Evolutionary conservation across 352 stramenopile genomes (phyloP).

Genomic region (Phytophthora colocasiae): DNA sequence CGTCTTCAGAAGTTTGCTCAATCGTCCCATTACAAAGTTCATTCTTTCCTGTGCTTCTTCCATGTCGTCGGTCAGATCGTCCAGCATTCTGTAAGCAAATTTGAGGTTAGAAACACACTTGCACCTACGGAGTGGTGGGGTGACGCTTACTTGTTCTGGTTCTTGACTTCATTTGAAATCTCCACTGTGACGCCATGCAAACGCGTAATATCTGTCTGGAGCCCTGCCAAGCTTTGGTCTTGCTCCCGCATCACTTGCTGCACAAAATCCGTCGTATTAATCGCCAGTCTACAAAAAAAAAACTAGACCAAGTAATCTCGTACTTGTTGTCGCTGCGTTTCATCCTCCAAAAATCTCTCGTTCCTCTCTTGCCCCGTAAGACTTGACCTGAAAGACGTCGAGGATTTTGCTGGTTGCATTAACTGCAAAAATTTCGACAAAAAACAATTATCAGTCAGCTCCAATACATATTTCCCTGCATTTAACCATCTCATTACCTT

Average conservation of each 20-base stretch:
- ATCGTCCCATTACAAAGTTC: constrained; percentile 84
- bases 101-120: background rate
- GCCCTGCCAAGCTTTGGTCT: constrained; percentile 63
- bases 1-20: constrained; percentile 81
- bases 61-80: constrained; percentile 75
- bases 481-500: constrained; percentile 43
- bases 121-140: background rate
- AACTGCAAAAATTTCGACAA: constrained; percentile 33
- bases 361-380: constrained; percentile 47
- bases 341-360: constrained; percentile 61
- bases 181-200: constrained; percentile 74
- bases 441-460: background rate
- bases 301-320: background rate
- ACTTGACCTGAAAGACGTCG: constrained; percentile 25
- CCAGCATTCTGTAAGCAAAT: constrained; percentile 64
- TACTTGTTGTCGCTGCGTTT: constrained; percentile 64
- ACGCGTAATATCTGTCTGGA: constrained; percentile 59
- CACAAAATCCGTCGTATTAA: constrained; percentile 6
- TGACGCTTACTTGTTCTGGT: constrained; percentile 70
- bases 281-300: background rate
- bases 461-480: background rate
- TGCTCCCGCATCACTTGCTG: constrained; percentile 80
- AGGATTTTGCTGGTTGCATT: constrained; percentile 44
- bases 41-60: constrained; percentile 81
- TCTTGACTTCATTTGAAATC: constrained; percentile 76